Evolutionary conservation across 768 basidiomycete species (phyloP).

Genomic region (Russula sp.): DNA sequence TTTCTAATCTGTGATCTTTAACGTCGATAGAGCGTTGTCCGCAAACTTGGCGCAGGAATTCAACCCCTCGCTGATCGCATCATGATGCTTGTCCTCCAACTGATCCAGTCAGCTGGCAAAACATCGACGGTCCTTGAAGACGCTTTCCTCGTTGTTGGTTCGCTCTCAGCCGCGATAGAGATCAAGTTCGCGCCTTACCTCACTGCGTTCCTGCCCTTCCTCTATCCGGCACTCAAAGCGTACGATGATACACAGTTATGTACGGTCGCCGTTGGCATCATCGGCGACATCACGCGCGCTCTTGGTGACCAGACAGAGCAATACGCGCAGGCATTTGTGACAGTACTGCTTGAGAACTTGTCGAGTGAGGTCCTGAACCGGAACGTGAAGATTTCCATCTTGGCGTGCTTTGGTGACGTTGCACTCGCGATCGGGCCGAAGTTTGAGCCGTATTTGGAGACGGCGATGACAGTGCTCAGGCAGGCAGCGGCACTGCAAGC

Average conservation of each 20-base stretch:
- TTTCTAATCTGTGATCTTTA: background rate
- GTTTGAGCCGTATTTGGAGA: slow-evolving; percentile 87
- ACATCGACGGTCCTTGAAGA: slow-evolving; percentile 95
- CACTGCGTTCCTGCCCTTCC: slow-evolving; percentile 76
- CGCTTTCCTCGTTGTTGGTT: slow-evolving; percentile 90
- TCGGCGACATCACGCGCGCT: slow-evolving; percentile 95
- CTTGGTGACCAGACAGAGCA: slow-evolving; percentile 79
- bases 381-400: slow-evolving; percentile 94
- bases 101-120: slow-evolving; percentile 86
- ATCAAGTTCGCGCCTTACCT: slow-evolving; percentile 78
- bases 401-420: slow-evolving; percentile 95
- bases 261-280: slow-evolving; percentile 92
- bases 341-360: slow-evolving; percentile 84
- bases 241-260: slow-evolving; percentile 96
- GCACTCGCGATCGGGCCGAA: slow-evolving; percentile 83
- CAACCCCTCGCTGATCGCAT: slow-evolving; percentile 89
- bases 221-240: slow-evolving; percentile 84
- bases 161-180: slow-evolving; percentile 71
- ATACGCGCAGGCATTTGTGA: slow-evolving; percentile 89
- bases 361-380: slow-evolving; percentile 88
- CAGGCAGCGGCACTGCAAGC: slow-evolving; percentile 89
- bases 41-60: slow-evolving; percentile 79
- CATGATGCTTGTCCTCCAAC: slow-evolving; percentile 85
- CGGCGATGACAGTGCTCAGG: slow-evolving; percentile 84
- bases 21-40: slow-evolving; percentile 65